These are phyloP conservation scores for Theobroma cacao DNA, from an alignment of 345 rosid species.

Conservation along the genomic window DNA sequence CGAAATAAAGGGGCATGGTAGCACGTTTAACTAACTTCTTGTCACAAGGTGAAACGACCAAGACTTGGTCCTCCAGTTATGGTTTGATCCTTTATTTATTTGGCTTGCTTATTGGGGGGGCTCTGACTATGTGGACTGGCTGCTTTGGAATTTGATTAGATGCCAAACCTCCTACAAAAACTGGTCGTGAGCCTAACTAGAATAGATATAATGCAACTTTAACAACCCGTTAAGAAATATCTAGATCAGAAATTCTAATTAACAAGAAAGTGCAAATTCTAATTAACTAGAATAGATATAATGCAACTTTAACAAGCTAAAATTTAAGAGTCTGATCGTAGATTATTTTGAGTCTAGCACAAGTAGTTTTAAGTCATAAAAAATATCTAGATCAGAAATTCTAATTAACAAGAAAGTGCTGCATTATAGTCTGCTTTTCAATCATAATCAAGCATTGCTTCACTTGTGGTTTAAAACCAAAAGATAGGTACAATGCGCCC, in stretches of 20 bases:
- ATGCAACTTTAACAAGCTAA: neutral
- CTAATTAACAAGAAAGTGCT: neutral
- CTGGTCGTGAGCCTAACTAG: neutral
- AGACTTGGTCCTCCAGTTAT: neutral
- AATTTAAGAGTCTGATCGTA: neutral
- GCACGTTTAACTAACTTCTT: neutral
- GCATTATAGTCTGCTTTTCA: neutral
- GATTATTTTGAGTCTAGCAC: neutral
- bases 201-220: neutral
- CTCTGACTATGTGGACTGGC: neutral
- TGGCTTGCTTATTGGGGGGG: neutral
- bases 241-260: too few species aligned
- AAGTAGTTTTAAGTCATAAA: neutral
- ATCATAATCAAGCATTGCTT: neutral
- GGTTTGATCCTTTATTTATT: neutral
- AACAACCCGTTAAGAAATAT: neutral
- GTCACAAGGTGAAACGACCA: neutral
- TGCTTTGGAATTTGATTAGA: constrained; percentile 1
- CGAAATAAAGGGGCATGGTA: neutral
- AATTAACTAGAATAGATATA: too few species aligned
- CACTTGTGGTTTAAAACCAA: neutral
- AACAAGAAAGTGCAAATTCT: neutral
- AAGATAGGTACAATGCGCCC: neutral
- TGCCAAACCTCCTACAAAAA: neutral
- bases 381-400: neutral